Conservation (phyloP, 176 grass and related monocot genomes). For the Alopecurus myosuroides region DNA sequence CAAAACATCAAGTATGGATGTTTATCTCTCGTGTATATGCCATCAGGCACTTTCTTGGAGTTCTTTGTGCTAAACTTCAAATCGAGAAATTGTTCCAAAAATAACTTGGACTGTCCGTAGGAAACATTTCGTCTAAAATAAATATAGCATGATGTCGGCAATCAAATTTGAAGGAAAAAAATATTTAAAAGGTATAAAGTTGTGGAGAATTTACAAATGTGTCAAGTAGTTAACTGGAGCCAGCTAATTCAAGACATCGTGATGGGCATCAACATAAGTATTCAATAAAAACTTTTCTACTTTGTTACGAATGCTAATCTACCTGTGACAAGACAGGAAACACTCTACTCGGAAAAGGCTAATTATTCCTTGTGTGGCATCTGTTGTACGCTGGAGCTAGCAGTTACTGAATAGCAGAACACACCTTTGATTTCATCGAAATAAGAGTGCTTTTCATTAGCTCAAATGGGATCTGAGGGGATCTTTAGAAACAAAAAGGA, state of each 20-base stretch:
- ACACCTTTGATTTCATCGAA: too few species aligned
- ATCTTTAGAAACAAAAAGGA: too few species aligned
- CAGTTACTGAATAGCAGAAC: too few species aligned
- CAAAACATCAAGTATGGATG: slow-evolving; percentile 38
- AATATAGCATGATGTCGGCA: too few species aligned
- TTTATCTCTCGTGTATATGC: slow-evolving; percentile 70
- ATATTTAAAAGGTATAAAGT: neutral
- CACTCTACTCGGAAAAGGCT: neutral
- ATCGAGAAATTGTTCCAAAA: too few species aligned
- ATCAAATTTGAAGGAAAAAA: too few species aligned
- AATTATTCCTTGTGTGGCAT: too few species aligned
- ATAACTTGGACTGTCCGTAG: too few species aligned
- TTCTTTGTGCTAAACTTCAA: slow-evolving; percentile 31
- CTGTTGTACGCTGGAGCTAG: too few species aligned
- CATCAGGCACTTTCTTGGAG: slow-evolving; percentile 65
- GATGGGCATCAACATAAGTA: neutral
- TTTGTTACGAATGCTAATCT: neutral
- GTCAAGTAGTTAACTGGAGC: slow-evolving; percentile 13
- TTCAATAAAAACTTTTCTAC: neutral
- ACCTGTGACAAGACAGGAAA: neutral
- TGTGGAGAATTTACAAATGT: slow-evolving; percentile 15
- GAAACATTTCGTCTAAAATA: slow-evolving; percentile 82
- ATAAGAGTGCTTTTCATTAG: too few species aligned
- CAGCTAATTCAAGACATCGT: slow-evolving; percentile 7
- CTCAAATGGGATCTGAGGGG: too few species aligned